These are phyloP conservation scores for Ascodesmis nigricans DNA, from an alignment of 495 filamentous ascomycete species.

Conservation along the genomic window DNA sequence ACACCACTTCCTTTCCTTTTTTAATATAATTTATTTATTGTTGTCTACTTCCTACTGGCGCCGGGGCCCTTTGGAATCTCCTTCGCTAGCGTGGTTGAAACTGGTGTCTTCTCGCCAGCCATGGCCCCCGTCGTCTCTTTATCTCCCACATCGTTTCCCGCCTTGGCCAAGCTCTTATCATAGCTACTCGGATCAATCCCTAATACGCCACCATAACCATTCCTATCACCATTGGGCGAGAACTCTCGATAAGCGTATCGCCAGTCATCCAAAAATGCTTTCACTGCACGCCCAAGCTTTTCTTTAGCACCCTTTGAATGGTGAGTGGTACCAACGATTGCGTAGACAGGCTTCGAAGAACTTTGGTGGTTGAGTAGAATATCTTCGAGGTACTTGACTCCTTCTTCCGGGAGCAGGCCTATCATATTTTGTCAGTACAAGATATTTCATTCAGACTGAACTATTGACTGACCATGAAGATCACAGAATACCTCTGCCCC, in stretches of 20 bases:
- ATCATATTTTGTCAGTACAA: slow-evolving; percentile 1
- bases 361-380: slow-evolving; percentile 62
- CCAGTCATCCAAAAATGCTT: slow-evolving; percentile 83
- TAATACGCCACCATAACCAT: slow-evolving; percentile 78
- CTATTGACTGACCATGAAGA: slow-evolving; percentile 39
- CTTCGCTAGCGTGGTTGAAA: no score
- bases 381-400: slow-evolving; percentile 76
- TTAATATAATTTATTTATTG: no score
- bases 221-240: slow-evolving; percentile 73
- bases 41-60: no score
- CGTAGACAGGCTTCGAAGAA: slow-evolving; percentile 60
- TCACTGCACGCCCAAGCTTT: slow-evolving; percentile 87
- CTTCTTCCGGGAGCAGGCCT: slow-evolving; percentile 85
- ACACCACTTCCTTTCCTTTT: no score
- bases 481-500: slow-evolving; percentile 75
- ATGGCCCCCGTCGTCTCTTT: no score
- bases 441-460: neutral
- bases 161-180: slow-evolving; percentile 39
- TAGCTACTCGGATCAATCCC: slow-evolving; percentile 82
- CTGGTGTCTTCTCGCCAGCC: no score
- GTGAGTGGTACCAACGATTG: slow-evolving; percentile 89
- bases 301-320: slow-evolving; percentile 98
- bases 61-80: no score
- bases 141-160: neutral
- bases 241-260: slow-evolving; percentile 92